Conservation (phyloP, 106 monocot species). For the Dendrobium chrysotoxum region DNA sequence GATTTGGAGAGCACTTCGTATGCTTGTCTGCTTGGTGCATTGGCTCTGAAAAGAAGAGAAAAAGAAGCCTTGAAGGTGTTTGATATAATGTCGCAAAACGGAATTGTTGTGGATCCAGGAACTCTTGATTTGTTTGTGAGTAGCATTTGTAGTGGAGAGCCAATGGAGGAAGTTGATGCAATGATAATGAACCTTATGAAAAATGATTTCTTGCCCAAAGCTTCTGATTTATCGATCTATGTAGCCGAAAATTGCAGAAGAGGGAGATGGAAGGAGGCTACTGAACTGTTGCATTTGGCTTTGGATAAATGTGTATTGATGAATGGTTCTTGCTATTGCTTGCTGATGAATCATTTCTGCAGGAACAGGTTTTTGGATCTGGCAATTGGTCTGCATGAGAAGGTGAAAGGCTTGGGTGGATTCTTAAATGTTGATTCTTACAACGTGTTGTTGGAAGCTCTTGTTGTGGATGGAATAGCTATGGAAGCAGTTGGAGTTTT, state of each 20-base stretch:
- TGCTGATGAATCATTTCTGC: conserved; percentile 30
- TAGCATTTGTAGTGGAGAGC: conserved; percentile 31
- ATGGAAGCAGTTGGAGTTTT: conserved; percentile 25
- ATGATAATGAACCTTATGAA: conserved; percentile 23
- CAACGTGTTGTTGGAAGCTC: conserved; percentile 26
- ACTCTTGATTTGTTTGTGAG: conserved; percentile 22
- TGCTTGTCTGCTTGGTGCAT: conserved; percentile 19
- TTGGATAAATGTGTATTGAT: conserved; percentile 24
- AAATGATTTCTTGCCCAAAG: conserved; percentile 11
- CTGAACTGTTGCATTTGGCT: conserved; percentile 23
- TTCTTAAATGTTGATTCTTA: conserved; percentile 27
- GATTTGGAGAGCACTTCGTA: conserved; percentile 8
- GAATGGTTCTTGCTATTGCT: conserved; percentile 16
- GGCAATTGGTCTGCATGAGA: conserved; percentile 22
- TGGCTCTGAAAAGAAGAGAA: conserved; percentile 16
- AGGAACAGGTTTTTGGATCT: conserved; percentile 12
- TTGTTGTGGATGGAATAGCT: conserved; percentile 21
- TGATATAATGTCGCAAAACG: conserved; percentile 9
- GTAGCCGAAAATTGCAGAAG: conserved; percentile 19
- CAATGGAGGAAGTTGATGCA: conserved; percentile 11
- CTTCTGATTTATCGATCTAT: conserved; percentile 24
- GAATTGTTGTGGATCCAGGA: conserved; percentile 5
- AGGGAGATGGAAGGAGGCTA: conserved; percentile 29
- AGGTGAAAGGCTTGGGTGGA: conserved; percentile 25
- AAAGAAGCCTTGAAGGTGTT: conserved; percentile 23